Percentiles rank a stretch among this genome's conserved stretches.
These are phyloP conservation scores for Cadophora luteo-olivacea DNA, from an alignment of 2,329 filamentous ascomycete genomes.

Conservation along the genomic window DNA sequence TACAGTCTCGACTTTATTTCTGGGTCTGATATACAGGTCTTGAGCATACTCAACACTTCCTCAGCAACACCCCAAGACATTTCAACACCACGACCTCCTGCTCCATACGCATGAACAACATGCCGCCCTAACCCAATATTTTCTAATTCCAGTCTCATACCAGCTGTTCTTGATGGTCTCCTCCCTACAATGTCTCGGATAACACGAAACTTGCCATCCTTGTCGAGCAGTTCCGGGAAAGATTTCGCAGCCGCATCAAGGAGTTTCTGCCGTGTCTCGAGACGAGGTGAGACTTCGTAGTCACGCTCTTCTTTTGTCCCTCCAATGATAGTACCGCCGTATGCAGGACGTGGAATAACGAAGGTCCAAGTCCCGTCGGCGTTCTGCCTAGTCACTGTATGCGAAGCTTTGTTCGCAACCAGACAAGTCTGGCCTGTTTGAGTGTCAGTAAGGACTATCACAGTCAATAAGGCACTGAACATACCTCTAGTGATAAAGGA, in stretches of 20 bases:
- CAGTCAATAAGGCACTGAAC: not conserved
- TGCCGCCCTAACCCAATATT: conserved; percentile 17
- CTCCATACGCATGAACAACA: conserved; percentile 36
- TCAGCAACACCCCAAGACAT: conserved; percentile 30
- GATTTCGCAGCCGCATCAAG: conserved; percentile 51
- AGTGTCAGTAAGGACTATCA: not conserved
- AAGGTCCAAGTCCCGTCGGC: conserved; percentile 69
- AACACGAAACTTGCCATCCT: conserved; percentile 48
- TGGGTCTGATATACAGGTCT: not conserved
- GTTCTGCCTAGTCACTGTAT: conserved; percentile 65
- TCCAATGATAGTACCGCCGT: conserved; percentile 69
- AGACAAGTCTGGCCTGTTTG: conserved; percentile 53
- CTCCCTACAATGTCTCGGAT: conserved; percentile 54
- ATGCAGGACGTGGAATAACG: conserved; percentile 64
- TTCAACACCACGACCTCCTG: conserved; percentile 31
- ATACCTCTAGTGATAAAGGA: conserved; percentile 50
- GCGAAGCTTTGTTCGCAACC: conserved; percentile 50
- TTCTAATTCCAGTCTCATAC: conserved; percentile 35
- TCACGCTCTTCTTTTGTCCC: conserved; percentile 68
- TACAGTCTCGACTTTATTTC: not conserved
- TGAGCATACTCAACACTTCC: not conserved
- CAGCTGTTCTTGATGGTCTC: conserved; percentile 52
- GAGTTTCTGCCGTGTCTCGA: conserved; percentile 54
- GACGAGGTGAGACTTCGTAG: conserved; percentile 58
- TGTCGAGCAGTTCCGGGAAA: conserved; percentile 49